Conservation (phyloP, 2,329 filamentous ascomycete species). For the Didymella lethalis region DNA sequence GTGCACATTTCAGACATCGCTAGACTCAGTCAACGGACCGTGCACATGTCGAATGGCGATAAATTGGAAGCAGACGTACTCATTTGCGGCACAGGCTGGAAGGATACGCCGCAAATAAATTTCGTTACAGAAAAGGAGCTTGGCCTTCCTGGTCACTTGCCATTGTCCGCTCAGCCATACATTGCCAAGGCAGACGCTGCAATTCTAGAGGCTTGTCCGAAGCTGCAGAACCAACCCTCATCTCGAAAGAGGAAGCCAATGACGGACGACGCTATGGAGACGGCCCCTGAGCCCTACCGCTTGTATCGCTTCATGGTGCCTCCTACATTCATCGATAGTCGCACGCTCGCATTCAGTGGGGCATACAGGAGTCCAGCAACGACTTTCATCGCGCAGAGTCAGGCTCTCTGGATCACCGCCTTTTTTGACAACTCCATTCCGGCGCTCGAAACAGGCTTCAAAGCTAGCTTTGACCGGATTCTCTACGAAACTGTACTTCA, state of each 20-base stretch:
- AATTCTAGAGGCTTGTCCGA: conserved; percentile 63
- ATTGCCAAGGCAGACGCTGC: conserved; percentile 56
- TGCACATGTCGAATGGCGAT: conserved; percentile 60
- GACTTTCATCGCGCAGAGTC: conserved; percentile 46
- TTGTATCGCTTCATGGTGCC: conserved; percentile 56
- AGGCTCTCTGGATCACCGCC: conserved; percentile 62
- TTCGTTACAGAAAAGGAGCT: conserved; percentile 52
- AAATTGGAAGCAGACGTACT: conserved; percentile 59
- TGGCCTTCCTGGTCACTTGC: conserved; percentile 34
- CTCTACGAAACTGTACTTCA: conserved; percentile 42
- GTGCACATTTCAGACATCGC: conserved; percentile 65
- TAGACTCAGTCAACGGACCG: conserved; percentile 54
- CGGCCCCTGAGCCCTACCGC: conserved; percentile 49
- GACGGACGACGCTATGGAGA: conserved; percentile 13
- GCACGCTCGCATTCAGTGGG: conserved; percentile 54
- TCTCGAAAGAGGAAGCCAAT: conserved; percentile 20
- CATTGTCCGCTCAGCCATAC: conserved; percentile 15
- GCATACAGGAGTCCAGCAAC: conserved; percentile 50
- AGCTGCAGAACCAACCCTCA: conserved; percentile 61
- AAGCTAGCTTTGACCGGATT: conserved; percentile 16
- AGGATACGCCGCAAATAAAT: conserved; percentile 60
- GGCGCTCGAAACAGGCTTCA: neutral
- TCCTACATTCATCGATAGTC: conserved; percentile 39
- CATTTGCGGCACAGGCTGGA: conserved; percentile 66
- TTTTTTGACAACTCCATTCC: conserved; percentile 65